Evolutionary conservation across 2,329 filamentous ascomycete genomes (phyloP), one percentile per base, ranked within the genome.

Genomic region (Ceratocystis huliohia): DNA sequence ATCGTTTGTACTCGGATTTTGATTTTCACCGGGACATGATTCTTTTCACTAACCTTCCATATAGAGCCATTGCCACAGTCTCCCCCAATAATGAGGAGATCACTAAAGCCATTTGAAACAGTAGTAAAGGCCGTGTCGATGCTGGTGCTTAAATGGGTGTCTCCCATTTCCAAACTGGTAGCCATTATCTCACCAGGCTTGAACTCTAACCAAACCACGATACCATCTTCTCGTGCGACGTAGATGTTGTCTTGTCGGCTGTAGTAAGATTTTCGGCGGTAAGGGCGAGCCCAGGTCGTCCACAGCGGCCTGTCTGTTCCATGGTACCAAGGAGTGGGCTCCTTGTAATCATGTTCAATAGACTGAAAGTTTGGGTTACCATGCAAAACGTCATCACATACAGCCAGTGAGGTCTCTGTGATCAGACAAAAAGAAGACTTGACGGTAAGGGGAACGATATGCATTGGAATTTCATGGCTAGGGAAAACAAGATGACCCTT

Each of bases 211-310:
- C 88, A 89, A 65, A 86, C 82, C 8, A 96, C 81, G 62, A 86
- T 78, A 2, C 94, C 94, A 73, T 97, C 93, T 75, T 97, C 93
- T 65, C 92, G 85, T 10, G 88, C 89, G 17, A 99, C 78, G 72
- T 94, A 96, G 62, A 97, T 85, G 68, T 87, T 85, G 72, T 97
- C 94, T 45, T 86, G 84, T 20, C 78, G 80, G 65, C 82, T 77
- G 64, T 82, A 82, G 70, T 87, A 88, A 13, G 78, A 76, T 68
- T 81, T 81, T 28, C 85, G 81, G 6, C 93, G 85, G 68, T 84
- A 82, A 1, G 91, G 88, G 68, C 89, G 84, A 33, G 90, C 85
- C 92, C 93, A 99, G 28, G 88, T 84, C 2, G 88, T 88, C 89
- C 91, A 96, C 2, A 89, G 75, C 0, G 88, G 88, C 48, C 69